Percentiles rank a stretch among this genome's conserved stretches.
These are phyloP conservation scores for Neoboletus brunneissimus DNA, from an alignment of 768 basidiomycete genomes.

Conservation along the genomic window DNA sequence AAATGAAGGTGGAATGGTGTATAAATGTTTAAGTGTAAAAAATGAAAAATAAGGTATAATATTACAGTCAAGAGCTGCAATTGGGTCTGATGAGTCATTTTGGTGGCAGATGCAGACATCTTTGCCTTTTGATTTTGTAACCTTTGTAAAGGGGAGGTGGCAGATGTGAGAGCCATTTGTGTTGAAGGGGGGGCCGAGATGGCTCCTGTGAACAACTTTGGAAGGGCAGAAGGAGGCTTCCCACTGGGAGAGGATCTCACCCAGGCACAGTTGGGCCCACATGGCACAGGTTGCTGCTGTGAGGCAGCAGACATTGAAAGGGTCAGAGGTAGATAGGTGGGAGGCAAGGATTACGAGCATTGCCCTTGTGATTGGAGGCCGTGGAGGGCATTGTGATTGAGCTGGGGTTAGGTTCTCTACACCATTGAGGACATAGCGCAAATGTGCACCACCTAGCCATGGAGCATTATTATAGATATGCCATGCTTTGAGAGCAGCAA, in stretches of 20 bases:
- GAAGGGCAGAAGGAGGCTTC: not conserved
- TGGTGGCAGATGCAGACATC: constrained; percentile 35
- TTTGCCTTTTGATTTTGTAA: constrained; percentile 21
- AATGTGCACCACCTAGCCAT: no score
- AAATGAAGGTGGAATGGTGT: no score
- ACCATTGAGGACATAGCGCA: constrained; percentile 21
- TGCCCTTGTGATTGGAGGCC: not conserved
- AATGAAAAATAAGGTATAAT: no score
- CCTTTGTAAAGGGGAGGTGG: constrained; percentile 18
- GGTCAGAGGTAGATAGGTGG: not conserved
- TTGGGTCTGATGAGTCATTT: constrained; percentile 16
- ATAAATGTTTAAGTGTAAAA: no score
- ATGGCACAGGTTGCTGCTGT: not conserved
- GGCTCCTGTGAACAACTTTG: not conserved
- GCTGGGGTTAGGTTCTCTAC: constrained; percentile 28
- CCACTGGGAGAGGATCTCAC: not conserved
- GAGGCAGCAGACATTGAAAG: not conserved
- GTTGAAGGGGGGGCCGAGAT: not conserved
- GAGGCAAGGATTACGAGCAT: constrained; percentile 19
- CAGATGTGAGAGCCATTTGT: not conserved
- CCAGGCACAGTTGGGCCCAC: not conserved
- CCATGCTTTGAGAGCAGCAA: no score
- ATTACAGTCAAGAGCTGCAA: constrained; percentile 16
- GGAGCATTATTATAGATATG: no score
- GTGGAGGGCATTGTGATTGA: constrained; percentile 5